phyloP scores from a whole-genome alignment of 139 green algal genomes.

The Chlamydomonas eustigma region DNA sequence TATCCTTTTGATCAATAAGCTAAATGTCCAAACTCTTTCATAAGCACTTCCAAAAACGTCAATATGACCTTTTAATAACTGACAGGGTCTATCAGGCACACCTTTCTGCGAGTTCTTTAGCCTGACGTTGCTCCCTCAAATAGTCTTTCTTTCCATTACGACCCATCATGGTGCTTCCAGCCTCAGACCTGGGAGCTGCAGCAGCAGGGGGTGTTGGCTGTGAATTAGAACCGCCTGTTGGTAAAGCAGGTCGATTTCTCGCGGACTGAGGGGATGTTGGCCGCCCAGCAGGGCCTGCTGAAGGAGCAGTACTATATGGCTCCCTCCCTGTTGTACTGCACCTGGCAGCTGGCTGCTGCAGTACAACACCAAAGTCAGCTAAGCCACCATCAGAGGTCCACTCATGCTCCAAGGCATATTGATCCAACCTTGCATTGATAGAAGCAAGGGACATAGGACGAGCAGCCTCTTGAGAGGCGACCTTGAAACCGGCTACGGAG shows the following conservation, averaged over 20 bases:
- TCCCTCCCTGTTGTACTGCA: not conserved
- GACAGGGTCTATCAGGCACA: not conserved
- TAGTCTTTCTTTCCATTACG: conserved; percentile 21
- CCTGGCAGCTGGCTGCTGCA: not conserved
- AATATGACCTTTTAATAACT: too few relatives aligned
- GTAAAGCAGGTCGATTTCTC: not conserved
- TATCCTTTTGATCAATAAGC: too few relatives aligned
- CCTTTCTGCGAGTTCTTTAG: conserved; percentile 30
- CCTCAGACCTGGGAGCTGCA: not conserved
- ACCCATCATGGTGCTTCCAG: not conserved
- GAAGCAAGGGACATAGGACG: not conserved
- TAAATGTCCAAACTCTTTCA: too few relatives aligned
- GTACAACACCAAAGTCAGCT: conserved; percentile 7
- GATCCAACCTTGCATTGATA: conserved; percentile 18
- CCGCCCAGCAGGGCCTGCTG: not conserved
- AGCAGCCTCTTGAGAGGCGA: not conserved
- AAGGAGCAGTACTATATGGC: too few relatives aligned
- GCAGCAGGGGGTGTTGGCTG: too few relatives aligned
- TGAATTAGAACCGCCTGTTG: too few relatives aligned
- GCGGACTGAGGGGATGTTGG: not conserved
- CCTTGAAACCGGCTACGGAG: not conserved
- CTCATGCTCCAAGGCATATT: conserved; percentile 15
- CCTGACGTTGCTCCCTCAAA: conserved; percentile 27
- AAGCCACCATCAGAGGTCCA: conserved; percentile 14
- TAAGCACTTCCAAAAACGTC: too few relatives aligned